Evolutionary conservation across 2,329 filamentous ascomycete species (phyloP).

Genomic region (Diaporthe vaccinii): DNA sequence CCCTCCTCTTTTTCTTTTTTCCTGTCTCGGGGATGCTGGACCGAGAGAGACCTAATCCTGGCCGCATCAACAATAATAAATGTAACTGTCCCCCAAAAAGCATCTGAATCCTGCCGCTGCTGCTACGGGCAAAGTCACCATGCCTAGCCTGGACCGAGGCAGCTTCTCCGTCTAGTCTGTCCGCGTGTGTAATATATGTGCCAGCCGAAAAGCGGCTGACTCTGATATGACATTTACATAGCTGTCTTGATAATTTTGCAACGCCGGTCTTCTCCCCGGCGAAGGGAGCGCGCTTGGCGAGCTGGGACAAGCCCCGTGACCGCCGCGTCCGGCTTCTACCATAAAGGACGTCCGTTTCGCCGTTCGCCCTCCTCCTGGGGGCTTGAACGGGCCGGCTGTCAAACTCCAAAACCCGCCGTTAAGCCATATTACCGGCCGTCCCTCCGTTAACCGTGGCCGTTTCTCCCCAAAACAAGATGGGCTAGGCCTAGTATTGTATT

Average conservation of each 20-base stretch:
- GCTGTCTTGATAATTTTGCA: background rate
- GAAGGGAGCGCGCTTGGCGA: background rate
- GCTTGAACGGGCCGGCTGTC: background rate
- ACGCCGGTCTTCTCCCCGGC: background rate
- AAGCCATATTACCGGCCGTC: background rate
- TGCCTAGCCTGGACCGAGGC: background rate
- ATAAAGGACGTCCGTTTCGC: background rate
- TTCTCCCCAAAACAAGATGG: background rate
- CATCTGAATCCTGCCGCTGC: background rate
- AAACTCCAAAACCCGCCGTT: background rate
- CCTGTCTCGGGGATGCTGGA: background rate
- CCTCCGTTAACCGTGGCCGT: background rate
- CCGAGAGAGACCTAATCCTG: background rate
- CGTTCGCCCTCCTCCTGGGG: background rate
- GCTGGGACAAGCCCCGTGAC: background rate
- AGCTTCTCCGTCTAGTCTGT: background rate
- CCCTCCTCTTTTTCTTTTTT: background rate
- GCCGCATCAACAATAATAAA: background rate
- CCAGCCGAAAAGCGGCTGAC: background rate
- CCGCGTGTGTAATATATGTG: background rate
- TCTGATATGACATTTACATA: background rate
- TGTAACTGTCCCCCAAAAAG: background rate
- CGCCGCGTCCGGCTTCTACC: background rate
- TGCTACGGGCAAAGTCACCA: background rate
- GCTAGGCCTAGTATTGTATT: background rate